phyloP scores from a whole-genome alignment of 306 rosid species.

The Ziziphus jujuba region DNA sequence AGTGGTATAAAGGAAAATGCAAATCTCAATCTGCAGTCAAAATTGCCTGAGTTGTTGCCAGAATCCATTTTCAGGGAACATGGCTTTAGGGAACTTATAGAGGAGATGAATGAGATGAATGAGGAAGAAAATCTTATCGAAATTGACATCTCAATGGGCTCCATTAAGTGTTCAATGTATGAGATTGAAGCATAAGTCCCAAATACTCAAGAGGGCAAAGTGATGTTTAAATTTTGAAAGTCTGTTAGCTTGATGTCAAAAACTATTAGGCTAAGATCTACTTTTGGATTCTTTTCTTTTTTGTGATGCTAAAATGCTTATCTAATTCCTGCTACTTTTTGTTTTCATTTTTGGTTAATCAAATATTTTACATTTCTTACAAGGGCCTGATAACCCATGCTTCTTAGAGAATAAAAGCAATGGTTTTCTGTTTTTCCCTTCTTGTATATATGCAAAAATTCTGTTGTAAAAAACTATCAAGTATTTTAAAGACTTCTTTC shows the following conservation, averaged over 20 bases:
- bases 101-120: constrained; percentile 53
- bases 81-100: constrained; percentile 47
- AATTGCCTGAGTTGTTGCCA: constrained; percentile 35
- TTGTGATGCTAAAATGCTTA: constrained; percentile 7
- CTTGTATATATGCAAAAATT: no score
- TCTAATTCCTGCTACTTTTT: not conserved
- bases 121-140: constrained; percentile 72
- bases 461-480: no score
- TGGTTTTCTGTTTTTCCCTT: no score
- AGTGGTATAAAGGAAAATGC: constrained; percentile 33
- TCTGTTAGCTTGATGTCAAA: not conserved
- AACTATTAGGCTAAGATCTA: not conserved
- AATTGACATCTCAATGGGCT: constrained; percentile 67
- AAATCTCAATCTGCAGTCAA: constrained; percentile 28
- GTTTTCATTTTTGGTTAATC: not conserved
- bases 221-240: not conserved
- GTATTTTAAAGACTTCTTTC: no score
- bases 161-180: constrained; percentile 36
- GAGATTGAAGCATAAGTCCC: constrained; percentile 35
- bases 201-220: constrained; percentile 1
- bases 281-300: not conserved
- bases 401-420: no score
- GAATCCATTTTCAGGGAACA: constrained; percentile 42
- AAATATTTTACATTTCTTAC: not conserved
- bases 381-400: not conserved